These are phyloP conservation scores for Scleromitrula shiraiana DNA, from an alignment of 2,329 filamentous ascomycete species.

Conservation along the genomic window DNA sequence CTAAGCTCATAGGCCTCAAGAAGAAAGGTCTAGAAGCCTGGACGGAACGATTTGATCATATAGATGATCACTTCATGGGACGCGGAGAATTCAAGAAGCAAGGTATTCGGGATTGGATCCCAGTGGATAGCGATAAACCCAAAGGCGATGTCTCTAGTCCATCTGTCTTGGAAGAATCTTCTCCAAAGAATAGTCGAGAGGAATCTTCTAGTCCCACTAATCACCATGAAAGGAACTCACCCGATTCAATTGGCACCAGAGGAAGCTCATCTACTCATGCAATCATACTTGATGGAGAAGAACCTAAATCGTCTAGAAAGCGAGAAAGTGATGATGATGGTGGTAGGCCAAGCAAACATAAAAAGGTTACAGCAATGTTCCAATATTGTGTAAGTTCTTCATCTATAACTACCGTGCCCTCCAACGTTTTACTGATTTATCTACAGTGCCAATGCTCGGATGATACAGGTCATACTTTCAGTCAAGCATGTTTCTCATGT, in stretches of 20 bases:
- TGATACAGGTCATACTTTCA: conserved; percentile 15
- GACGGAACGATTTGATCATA: conserved; percentile 62
- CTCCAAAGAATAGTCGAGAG: background rate
- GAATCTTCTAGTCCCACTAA: conserved; percentile 2
- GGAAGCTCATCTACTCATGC: conserved; percentile 11
- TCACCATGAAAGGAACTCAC: conserved; percentile 2
- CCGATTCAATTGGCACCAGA: conserved; percentile 1
- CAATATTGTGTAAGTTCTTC: conserved; percentile 19
- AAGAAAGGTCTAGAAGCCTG: conserved; percentile 45
- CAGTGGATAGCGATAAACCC: conserved; percentile 20
- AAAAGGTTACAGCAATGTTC: conserved; percentile 11
- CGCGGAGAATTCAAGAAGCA: conserved; percentile 33
- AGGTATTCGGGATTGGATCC: conserved; percentile 48
- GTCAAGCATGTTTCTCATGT: conserved; percentile 12
- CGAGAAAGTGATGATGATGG: conserved; percentile 7
- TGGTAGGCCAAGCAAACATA: conserved; percentile 10
- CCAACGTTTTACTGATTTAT: conserved; percentile 1
- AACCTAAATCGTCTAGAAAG: conserved; percentile 8
- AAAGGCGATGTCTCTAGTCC: conserved; percentile 12
- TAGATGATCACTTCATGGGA: conserved; percentile 62
- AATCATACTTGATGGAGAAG: conserved; percentile 1
- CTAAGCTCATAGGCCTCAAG: conserved; percentile 39
- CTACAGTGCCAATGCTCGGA: conserved; percentile 20
- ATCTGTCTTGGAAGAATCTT: background rate
- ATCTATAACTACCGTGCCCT: too few relatives aligned